Percentiles rank a stretch among this genome's conserved stretches.
Evolutionary conservation across 768 basidiomycete species (phyloP).

Genomic region (Nidularia sp.): DNA sequence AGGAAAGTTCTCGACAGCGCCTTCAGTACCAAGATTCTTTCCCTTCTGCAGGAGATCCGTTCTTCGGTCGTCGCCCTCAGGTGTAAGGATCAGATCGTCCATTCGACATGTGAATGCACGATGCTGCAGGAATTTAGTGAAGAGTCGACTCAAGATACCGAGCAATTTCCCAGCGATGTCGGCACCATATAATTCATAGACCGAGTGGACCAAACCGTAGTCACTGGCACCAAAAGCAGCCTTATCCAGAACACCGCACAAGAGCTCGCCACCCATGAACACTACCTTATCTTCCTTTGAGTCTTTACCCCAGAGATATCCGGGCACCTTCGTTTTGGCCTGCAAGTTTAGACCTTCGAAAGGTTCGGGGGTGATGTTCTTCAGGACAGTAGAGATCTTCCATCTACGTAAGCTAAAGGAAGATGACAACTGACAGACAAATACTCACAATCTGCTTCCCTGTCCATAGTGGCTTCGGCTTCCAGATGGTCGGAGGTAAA

Average conservation of each 20-base stretch:
- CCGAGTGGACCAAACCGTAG: conserved; percentile 94
- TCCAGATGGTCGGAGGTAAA: conserved; percentile 89
- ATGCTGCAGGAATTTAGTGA: conserved; percentile 96
- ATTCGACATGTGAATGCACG: conserved; percentile 98
- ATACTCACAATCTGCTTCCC: conserved; percentile 92
- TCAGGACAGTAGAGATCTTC: conserved; percentile 90
- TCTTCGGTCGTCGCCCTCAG: conserved; percentile 71
- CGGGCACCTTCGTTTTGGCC: conserved; percentile 87
- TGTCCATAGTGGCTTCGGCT: conserved; percentile 89
- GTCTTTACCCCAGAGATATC: conserved; percentile 77
- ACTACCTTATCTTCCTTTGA: conserved; percentile 83
- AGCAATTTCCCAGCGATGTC: conserved; percentile 87
- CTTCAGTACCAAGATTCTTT: conserved; percentile 73
- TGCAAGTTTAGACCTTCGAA: conserved; percentile 81
- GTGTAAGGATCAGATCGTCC: conserved; percentile 93
- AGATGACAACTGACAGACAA: neutral
- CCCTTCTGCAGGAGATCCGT: conserved; percentile 63
- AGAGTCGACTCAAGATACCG: conserved; percentile 87
- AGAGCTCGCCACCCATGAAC: conserved; percentile 89
- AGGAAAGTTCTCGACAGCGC: conserved; percentile 88
- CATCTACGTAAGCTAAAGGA: conserved; percentile 1
- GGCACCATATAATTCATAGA: conserved; percentile 92
- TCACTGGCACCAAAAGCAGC: conserved; percentile 95
- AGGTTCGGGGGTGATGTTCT: conserved; percentile 82
- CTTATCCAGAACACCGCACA: conserved; percentile 95